phyloP scores from a whole-genome alignment of 2,329 filamentous ascomycete species.

The Fusarium sp. region DNA sequence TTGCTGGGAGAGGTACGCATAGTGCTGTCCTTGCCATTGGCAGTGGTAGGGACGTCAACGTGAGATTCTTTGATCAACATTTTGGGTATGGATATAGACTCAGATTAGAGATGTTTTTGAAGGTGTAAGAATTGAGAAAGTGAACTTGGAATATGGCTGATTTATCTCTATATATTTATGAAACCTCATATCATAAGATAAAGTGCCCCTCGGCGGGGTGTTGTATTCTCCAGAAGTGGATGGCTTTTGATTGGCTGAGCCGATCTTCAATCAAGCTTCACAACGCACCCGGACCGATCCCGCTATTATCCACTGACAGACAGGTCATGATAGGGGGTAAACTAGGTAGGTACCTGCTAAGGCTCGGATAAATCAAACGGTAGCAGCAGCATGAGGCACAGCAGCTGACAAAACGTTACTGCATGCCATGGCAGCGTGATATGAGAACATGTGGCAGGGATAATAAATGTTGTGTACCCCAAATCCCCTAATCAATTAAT shows the following conservation, averaged over 20 bases:
- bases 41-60: slow-evolving; percentile 61
- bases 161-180: slow-evolving; percentile 13
- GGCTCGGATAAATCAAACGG: background rate
- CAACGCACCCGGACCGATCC: slow-evolving; percentile 26
- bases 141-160: slow-evolving; percentile 1
- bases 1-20: slow-evolving; percentile 58
- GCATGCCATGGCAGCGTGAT: background rate
- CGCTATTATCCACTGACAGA: slow-evolving; percentile 7
- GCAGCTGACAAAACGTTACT: background rate
- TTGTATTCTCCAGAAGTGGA: slow-evolving; percentile 13
- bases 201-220: slow-evolving; percentile 39
- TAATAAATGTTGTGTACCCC: no score
- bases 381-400: no score
- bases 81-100: slow-evolving; percentile 8
- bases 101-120: background rate
- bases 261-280: slow-evolving; percentile 27
- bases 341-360: background rate
- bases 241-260: slow-evolving; percentile 26
- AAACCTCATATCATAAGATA: slow-evolving; percentile 28
- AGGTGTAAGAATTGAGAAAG: background rate
- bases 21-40: slow-evolving; percentile 63
- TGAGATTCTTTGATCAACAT: slow-evolving; percentile 68
- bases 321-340: background rate
- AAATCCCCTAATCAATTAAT: no score
- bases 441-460: background rate